Conservation (phyloP, 2,329 filamentous ascomycete genomes). For the Colletotrichum abscissum region DNA sequence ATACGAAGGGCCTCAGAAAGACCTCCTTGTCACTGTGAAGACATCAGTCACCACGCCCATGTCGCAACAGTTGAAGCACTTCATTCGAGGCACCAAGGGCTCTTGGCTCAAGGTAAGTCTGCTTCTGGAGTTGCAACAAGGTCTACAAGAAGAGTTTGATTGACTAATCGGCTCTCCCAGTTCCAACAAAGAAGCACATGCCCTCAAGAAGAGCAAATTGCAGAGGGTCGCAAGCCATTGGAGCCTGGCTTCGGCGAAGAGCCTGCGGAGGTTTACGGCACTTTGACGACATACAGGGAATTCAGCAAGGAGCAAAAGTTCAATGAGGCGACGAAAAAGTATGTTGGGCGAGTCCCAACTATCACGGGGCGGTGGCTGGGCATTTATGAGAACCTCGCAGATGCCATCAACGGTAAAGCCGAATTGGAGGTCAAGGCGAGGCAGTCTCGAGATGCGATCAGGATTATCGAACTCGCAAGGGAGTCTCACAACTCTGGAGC, state of each 20-base stretch:
- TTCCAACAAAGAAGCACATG: conserved; percentile 43
- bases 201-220: conserved; percentile 49
- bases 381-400: conserved; percentile 53
- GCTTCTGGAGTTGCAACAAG: no score
- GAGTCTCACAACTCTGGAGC: conserved; percentile 48
- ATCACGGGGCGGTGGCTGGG: conserved; percentile 51
- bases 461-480: conserved; percentile 54
- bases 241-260: conserved; percentile 49
- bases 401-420: conserved; percentile 50
- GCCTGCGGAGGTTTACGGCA: conserved; percentile 41
- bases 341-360: conserved; percentile 50
- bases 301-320: conserved; percentile 45
- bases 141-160: not conserved
- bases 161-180: conserved; percentile 1
- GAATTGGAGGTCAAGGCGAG: conserved; percentile 52
- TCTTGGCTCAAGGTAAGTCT: conserved; percentile 51
- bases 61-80: conserved; percentile 70
- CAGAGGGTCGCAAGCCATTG: conserved; percentile 40
- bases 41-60: conserved; percentile 69
- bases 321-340: conserved; percentile 45
- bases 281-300: conserved; percentile 49
- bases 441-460: conserved; percentile 50
- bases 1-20: conserved; percentile 57
- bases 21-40: conserved; percentile 68
- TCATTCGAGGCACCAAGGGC: conserved; percentile 71